A percentile compares a stretch with the other conserved stretches of the same genome.
These are phyloP conservation scores for Trametes coccinea DNA, from an alignment of 768 basidiomycete genomes.

Conservation along the genomic window DNA sequence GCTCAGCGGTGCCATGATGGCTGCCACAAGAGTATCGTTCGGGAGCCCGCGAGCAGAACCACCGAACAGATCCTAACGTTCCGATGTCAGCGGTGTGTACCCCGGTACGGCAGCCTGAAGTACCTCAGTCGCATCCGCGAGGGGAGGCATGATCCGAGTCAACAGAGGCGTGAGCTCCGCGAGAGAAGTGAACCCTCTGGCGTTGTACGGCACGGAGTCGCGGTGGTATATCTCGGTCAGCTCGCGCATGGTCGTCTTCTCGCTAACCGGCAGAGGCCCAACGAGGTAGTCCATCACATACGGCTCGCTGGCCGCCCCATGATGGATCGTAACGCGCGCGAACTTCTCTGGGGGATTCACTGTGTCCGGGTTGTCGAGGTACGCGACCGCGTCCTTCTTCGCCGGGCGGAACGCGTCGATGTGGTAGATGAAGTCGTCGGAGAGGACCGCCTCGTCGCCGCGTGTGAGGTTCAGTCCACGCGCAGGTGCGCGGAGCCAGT, in stretches of 20 bases:
- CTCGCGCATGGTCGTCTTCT: constrained; percentile 40
- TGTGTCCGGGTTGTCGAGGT: constrained; percentile 39
- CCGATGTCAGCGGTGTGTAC: too few relatives aligned
- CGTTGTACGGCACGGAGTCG: constrained; percentile 54
- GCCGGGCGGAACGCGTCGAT: constrained; percentile 52
- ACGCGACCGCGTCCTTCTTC: constrained; percentile 48
- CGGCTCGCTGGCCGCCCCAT: constrained; percentile 44
- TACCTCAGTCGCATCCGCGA: constrained; percentile 46
- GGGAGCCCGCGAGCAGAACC: constrained; percentile 43
- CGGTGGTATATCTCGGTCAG: constrained; percentile 55
- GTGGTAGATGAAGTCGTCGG: constrained; percentile 52
- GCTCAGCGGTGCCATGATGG: constrained; percentile 50
- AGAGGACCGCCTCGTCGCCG: constrained; percentile 31
- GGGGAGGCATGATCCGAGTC: constrained; percentile 34
- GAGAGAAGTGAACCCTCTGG: constrained; percentile 39
- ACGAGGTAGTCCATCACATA: constrained; percentile 56
- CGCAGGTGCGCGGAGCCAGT: constrained; percentile 47
- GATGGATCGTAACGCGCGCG: constrained; percentile 53
- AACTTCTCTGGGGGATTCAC: constrained; percentile 37
- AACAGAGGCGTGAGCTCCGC: constrained; percentile 37
- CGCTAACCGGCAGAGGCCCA: constrained; percentile 53
- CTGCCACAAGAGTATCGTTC: constrained; percentile 52
- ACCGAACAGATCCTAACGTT: constrained; percentile 49
- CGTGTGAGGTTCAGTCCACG: constrained; percentile 51
- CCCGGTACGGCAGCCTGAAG: constrained; percentile 6